These are phyloP conservation scores for Cruciata laevipes DNA, from an alignment of 257 asterid genomes.

Conservation along the genomic window DNA sequence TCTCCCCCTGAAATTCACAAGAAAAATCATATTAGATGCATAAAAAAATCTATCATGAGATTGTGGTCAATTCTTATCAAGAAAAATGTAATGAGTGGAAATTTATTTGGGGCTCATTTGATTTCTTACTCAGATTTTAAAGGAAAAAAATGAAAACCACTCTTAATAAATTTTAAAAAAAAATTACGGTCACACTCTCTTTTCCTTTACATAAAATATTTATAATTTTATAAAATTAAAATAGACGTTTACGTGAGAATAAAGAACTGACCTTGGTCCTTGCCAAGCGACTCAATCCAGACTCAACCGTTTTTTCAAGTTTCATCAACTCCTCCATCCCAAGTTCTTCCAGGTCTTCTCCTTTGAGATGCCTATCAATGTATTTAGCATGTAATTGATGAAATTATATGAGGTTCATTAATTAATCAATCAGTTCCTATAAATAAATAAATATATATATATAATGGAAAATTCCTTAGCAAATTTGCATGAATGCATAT, in stretches of 20 bases:
- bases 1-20: conserved; percentile 45
- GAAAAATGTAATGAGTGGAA: too few relatives aligned
- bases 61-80: too few relatives aligned
- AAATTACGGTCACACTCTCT: too few relatives aligned
- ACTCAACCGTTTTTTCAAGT: conserved; percentile 56
- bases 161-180: too few relatives aligned
- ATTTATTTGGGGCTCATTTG: too few relatives aligned
- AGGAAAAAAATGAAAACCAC: too few relatives aligned
- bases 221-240: background rate
- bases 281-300: conserved; percentile 45
- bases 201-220: background rate
- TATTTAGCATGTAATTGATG: background rate
- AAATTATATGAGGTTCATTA: too few relatives aligned
- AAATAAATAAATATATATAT: background rate
- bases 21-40: background rate
- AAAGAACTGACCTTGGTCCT: conserved; percentile 41
- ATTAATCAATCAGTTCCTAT: too few relatives aligned
- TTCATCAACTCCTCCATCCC: conserved; percentile 48
- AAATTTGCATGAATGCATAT: background rate
- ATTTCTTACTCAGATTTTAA: too few relatives aligned
- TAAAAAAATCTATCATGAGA: background rate
- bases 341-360: conserved; percentile 72
- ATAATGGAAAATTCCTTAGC: background rate
- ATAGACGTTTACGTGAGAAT: background rate
- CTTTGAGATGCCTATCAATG: conserved; percentile 47